Evolutionary conservation across 352 stramenopile genomes (phyloP).

Genomic region (Phytophthora citrophthora): DNA sequence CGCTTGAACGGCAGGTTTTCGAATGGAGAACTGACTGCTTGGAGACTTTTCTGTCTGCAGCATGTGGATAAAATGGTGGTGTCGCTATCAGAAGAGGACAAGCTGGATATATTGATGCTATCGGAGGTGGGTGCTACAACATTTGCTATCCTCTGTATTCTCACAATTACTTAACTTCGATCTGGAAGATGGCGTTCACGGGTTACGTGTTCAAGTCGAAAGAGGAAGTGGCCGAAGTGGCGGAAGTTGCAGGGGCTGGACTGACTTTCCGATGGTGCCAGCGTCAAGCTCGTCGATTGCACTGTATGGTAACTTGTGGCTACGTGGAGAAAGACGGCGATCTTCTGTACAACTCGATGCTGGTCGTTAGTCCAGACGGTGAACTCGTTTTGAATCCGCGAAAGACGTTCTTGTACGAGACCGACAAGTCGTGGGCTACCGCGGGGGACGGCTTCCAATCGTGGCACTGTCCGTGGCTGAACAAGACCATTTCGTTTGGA

Average conservation of each 20-base stretch:
- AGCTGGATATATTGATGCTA: slow-evolving; percentile 79
- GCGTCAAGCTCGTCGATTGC: slow-evolving; percentile 59
- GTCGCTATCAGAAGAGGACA: slow-evolving; percentile 46
- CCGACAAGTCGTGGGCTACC: slow-evolving; percentile 83
- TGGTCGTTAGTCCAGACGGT: slow-evolving; percentile 76
- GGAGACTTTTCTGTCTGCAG: slow-evolving; percentile 25
- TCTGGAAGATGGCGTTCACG: slow-evolving; percentile 76
- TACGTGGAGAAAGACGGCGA: slow-evolving; percentile 62
- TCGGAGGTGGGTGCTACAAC: slow-evolving; percentile 53
- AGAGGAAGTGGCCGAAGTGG: slow-evolving; percentile 62
- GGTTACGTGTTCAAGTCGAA: slow-evolving; percentile 79
- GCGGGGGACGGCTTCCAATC: slow-evolving; percentile 62
- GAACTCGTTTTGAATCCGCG: slow-evolving; percentile 74
- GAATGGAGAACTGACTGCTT: not conserved
- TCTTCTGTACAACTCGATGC: slow-evolving; percentile 81
- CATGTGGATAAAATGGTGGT: slow-evolving; percentile 72
- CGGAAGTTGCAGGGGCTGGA: slow-evolving; percentile 59
- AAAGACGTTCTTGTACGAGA: slow-evolving; percentile 88
- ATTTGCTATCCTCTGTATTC: too few species aligned
- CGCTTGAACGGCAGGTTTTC: not conserved
- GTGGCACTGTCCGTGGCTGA: slow-evolving; percentile 80
- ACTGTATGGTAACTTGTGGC: slow-evolving; percentile 73
- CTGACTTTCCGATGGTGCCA: slow-evolving; percentile 76
- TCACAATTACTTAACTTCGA: too few species aligned
- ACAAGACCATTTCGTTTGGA: slow-evolving; percentile 82